Conservation (phyloP, 352 stramenopile species). For the Phytophthora sp. region DNA sequence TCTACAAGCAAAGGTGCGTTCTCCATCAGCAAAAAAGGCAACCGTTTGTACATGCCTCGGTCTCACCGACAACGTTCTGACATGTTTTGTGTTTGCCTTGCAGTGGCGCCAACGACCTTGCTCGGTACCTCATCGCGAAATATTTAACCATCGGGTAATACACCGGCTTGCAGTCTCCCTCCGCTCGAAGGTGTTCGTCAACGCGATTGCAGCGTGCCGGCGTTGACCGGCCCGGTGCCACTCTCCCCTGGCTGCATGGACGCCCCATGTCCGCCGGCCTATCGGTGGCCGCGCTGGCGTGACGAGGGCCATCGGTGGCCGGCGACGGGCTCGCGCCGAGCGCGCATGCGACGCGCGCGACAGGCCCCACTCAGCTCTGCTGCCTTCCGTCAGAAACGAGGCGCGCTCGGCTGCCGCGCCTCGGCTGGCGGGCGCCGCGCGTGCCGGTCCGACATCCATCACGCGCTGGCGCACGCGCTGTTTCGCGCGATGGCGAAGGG, state of each 20-base stretch:
- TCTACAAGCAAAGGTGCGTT: constrained; percentile 87
- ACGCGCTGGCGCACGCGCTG: no score
- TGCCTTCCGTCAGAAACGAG: not conserved
- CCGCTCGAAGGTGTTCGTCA: no score
- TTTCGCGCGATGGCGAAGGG: no score
- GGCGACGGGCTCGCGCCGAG: not conserved
- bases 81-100: not conserved
- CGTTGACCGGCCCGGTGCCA: not conserved
- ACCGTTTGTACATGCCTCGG: no score
- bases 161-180: not conserved
- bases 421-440: no score
- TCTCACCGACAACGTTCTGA: no score
- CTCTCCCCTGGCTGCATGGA: not conserved
- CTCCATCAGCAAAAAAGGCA: no score
- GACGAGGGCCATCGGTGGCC: not conserved
- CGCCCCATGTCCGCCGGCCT: not conserved
- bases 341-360: not conserved
- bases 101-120: constrained; percentile 80
- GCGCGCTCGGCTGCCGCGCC: no score
- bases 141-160: constrained; percentile 69
- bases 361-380: not conserved
- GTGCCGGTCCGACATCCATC: no score
- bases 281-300: not conserved
- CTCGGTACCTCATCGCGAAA: constrained; percentile 77
- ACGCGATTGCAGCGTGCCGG: not conserved